A percentile compares a stretch with the other conserved stretches of the same genome.
phyloP scores from a whole-genome alignment of 495 filamentous ascomycete species.

The Hamigera avellanea region DNA sequence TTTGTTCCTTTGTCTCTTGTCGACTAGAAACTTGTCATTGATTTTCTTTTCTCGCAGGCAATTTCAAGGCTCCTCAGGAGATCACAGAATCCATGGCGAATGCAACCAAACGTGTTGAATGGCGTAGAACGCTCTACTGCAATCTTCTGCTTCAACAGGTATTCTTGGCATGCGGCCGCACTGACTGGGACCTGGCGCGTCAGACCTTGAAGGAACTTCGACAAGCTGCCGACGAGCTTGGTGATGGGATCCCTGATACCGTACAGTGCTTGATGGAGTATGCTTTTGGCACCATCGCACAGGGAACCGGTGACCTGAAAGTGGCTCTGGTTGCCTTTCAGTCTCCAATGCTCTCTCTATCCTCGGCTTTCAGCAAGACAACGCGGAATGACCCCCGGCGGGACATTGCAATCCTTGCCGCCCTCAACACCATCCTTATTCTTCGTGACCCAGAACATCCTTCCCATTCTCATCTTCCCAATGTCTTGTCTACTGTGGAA shows the following conservation, averaged over 20 bases:
- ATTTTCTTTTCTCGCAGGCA: slow-evolving; percentile 13
- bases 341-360: slow-evolving; percentile 41
- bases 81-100: slow-evolving; percentile 35
- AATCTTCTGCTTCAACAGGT: slow-evolving; percentile 48
- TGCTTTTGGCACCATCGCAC: slow-evolving; percentile 62
- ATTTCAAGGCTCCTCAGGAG: slow-evolving; percentile 28
- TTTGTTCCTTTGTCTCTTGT: slow-evolving; percentile 14
- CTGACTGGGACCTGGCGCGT: slow-evolving; percentile 47
- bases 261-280: slow-evolving; percentile 47
- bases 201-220: slow-evolving; percentile 31
- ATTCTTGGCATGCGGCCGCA: slow-evolving; percentile 48
- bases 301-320: slow-evolving; percentile 63
- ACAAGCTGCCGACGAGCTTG: slow-evolving; percentile 21
- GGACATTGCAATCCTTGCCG: slow-evolving; percentile 65
- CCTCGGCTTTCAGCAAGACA: slow-evolving; percentile 29
- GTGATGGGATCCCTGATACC: slow-evolving; percentile 24
- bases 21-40: not conserved
- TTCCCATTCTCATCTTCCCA: slow-evolving; percentile 30
- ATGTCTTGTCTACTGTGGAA: slow-evolving; percentile 52
- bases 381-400: slow-evolving; percentile 43
- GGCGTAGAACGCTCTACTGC: slow-evolving; percentile 42
- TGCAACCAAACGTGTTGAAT: slow-evolving; percentile 33
- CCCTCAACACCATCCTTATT: slow-evolving; percentile 75
- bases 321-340: slow-evolving; percentile 55
- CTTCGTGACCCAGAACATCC: slow-evolving; percentile 51